Evolutionary conservation across 2,329 filamentous ascomycete genomes (phyloP).

Genomic region (Monilinia polystroma): DNA sequence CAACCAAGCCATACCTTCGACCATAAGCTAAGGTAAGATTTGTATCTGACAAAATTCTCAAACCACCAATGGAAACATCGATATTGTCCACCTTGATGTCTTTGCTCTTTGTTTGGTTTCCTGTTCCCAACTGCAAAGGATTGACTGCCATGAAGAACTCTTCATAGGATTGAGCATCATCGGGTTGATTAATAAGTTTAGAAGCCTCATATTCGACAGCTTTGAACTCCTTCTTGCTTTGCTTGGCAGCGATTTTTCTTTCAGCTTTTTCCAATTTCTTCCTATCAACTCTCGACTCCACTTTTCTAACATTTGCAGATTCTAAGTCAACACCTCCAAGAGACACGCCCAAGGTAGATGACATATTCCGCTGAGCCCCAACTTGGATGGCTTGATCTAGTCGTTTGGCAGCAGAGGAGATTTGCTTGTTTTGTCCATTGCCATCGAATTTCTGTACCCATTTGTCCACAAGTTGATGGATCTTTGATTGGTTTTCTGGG

Average conservation of each 20-base stretch:
- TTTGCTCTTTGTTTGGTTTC: slow-evolving; percentile 83
- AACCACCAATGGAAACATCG: slow-evolving; percentile 87
- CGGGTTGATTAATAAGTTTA: slow-evolving; percentile 77
- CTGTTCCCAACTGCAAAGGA: slow-evolving; percentile 78
- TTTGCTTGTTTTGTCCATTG: slow-evolving; percentile 64
- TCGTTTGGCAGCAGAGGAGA: slow-evolving; percentile 75
- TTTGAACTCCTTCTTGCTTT: slow-evolving; percentile 98
- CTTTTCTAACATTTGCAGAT: slow-evolving; percentile 86
- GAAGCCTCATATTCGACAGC: slow-evolving; percentile 98
- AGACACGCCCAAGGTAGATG: slow-evolving; percentile 86
- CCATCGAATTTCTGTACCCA: slow-evolving; percentile 82
- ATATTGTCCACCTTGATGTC: slow-evolving; percentile 98
- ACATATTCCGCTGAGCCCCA: slow-evolving; percentile 90
- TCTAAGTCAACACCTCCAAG: slow-evolving; percentile 86
- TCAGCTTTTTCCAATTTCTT: slow-evolving; percentile 99
- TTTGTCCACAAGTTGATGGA: slow-evolving; percentile 81
- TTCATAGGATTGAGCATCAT: slow-evolving; percentile 88
- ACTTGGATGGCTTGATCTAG: slow-evolving; percentile 96
- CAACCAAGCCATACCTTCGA: slow-evolving; percentile 92
- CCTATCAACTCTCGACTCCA: slow-evolving; percentile 94
- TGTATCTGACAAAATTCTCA: slow-evolving; percentile 87
- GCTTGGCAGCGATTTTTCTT: slow-evolving; percentile 94
- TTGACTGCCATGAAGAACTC: slow-evolving; percentile 99
- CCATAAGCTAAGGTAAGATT: slow-evolving; percentile 88
- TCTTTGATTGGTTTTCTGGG: slow-evolving; percentile 68